Percentiles rank a stretch among this genome's conserved stretches.
Conservation (phyloP, 768 basidiomycete genomes). For the Auriculariales sp. region DNA sequence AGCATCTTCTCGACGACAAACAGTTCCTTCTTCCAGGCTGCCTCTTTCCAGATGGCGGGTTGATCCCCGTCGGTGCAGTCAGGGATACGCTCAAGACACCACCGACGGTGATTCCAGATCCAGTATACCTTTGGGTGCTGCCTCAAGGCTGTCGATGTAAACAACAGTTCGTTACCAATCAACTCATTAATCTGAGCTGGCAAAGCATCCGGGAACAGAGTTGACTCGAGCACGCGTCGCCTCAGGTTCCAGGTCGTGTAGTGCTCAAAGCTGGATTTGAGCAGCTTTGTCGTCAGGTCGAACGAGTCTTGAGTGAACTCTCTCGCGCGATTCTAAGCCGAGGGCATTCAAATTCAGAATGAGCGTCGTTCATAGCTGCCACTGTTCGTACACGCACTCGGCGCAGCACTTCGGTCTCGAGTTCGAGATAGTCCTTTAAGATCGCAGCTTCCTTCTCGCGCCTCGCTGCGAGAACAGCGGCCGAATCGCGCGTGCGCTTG, state of each 20-base stretch:
- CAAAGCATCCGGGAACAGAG: conserved; percentile 48
- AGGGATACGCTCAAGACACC: conserved; percentile 86
- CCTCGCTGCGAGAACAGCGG: conserved; percentile 49
- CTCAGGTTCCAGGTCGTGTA: conserved; percentile 96
- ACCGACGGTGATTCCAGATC: conserved; percentile 96
- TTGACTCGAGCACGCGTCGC: conserved; percentile 57
- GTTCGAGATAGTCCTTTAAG: conserved; percentile 57
- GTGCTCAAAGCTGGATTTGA: conserved; percentile 85
- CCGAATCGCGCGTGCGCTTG: conserved; percentile 42
- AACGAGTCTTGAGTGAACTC: conserved; percentile 69
- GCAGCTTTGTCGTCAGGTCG: conserved; percentile 56
- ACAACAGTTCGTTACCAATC: conserved; percentile 56
- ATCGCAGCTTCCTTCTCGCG: conserved; percentile 58
- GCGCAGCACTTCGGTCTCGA: conserved; percentile 48
- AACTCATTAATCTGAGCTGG: conserved; percentile 45
- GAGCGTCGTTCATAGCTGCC: background rate
- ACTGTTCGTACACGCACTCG: conserved; percentile 30
- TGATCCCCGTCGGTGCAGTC: conserved; percentile 45
- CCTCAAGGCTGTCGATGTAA: conserved; percentile 72
- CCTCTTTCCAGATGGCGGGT: conserved; percentile 53
- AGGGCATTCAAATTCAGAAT: background rate
- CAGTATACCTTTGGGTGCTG: conserved; percentile 90
- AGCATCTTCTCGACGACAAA: conserved; percentile 86
- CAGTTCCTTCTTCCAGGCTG: conserved; percentile 76
- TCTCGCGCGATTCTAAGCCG: conserved; percentile 56